Evolutionary conservation across 208 protist species (phyloP).

Genomic region (Crithidia acanthocephali): DNA sequence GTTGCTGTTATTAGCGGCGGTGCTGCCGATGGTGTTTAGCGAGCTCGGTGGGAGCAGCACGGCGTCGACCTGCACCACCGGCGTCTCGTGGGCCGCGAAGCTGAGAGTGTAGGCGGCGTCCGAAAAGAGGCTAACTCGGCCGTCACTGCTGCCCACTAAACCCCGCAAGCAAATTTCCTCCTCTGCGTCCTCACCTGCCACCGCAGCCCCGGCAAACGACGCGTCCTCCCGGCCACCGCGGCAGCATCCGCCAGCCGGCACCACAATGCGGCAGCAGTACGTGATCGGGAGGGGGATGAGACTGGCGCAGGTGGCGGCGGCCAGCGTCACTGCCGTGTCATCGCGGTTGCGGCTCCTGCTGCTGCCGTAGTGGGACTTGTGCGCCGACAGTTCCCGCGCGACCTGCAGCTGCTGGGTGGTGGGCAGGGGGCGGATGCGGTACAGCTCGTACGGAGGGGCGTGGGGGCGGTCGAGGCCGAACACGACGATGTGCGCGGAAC

Average conservation of each 20-base stretch:
- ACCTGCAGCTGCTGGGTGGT: conserved; percentile 30
- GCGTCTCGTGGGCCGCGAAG: conserved; percentile 72
- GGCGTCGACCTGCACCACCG: conserved; percentile 55
- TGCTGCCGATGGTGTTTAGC: not conserved
- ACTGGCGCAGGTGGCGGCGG: conserved; percentile 49
- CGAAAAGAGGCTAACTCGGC: conserved; percentile 79
- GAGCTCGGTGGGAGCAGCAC: conserved; percentile 40
- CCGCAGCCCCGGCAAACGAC: not conserved
- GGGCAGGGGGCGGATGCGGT: conserved; percentile 42
- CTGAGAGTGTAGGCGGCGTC: conserved; percentile 70
- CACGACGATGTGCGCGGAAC: conserved; percentile 51
- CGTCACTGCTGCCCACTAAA: conserved; percentile 72
- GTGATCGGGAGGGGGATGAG: conserved; percentile 67
- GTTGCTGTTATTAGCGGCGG: not conserved
- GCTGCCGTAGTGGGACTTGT: not conserved
- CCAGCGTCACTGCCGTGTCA: not conserved
- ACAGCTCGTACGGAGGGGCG: conserved; percentile 48
- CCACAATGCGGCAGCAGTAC: conserved; percentile 46
- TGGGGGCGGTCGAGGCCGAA: conserved; percentile 42
- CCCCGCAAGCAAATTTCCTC: conserved; percentile 59
- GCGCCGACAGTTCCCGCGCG: conserved; percentile 4
- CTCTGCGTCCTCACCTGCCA: not conserved
- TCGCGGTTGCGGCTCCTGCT: not conserved
- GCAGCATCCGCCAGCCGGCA: not conserved
- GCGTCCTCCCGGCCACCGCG: not conserved